Evolutionary conservation across 176 grass and related monocot genomes (phyloP).

Genomic region (Avena atlantica): DNA sequence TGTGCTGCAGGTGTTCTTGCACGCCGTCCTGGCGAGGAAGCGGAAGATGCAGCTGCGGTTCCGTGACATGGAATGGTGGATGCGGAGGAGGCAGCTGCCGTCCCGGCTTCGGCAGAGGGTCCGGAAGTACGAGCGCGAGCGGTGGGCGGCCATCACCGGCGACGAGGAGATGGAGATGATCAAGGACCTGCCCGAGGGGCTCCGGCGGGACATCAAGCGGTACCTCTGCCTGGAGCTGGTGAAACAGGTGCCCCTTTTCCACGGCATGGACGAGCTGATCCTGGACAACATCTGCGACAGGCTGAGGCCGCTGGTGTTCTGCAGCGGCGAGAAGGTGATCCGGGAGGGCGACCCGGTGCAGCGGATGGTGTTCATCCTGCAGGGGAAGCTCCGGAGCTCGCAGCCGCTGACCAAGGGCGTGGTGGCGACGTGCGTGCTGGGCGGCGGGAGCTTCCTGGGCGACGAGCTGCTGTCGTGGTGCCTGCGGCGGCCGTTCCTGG

Average conservation of each 20-base stretch:
- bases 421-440: conserved; percentile 75
- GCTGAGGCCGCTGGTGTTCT: conserved; percentile 82
- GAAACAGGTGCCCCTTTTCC: conserved; percentile 88
- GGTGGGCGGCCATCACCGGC: conserved; percentile 83
- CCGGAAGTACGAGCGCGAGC: conserved; percentile 75
- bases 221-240: conserved; percentile 89
- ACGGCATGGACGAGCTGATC: conserved; percentile 94
- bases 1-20: conserved; percentile 78
- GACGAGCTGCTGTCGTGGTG: conserved; percentile 99
- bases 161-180: conserved; percentile 98
- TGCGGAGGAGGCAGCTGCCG: conserved; percentile 85
- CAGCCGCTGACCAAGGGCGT: conserved; percentile 84
- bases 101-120: conserved; percentile 86
- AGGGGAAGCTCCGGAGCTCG: conserved; percentile 72
- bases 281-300: conserved; percentile 96
- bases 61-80: conserved; percentile 99
- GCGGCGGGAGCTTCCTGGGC: conserved; percentile 82
- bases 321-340: conserved; percentile 93
- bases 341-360: conserved; percentile 96
- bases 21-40: conserved; percentile 87
- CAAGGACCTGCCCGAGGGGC: conserved; percentile 82
- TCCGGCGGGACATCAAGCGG: conserved; percentile 89
- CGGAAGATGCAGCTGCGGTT: conserved; percentile 89
- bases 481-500: conserved; percentile 76
- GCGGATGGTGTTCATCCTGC: conserved; percentile 89